Conservation (phyloP, 768 basidiomycete species). For the Mycena galericulata region DNA sequence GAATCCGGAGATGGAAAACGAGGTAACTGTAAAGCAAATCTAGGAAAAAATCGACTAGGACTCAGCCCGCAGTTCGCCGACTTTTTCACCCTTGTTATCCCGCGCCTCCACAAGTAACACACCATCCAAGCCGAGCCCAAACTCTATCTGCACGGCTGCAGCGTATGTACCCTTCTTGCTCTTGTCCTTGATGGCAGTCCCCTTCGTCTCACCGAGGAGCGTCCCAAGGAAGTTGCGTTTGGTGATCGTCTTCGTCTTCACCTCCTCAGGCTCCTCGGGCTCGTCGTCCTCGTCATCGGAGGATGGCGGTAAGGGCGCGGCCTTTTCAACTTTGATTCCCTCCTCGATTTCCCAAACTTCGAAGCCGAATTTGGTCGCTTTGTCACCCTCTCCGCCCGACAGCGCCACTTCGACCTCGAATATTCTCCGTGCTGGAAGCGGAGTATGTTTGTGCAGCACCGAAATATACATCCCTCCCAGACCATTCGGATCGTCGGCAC, state of each 20-base stretch:
- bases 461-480: constrained; percentile 77
- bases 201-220: constrained; percentile 55
- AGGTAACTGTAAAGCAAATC: no score
- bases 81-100: constrained; percentile 41
- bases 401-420: constrained; percentile 70
- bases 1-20: no score
- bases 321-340: constrained; percentile 71
- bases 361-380: constrained; percentile 63
- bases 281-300: constrained; percentile 70
- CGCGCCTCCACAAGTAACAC: constrained; percentile 52
- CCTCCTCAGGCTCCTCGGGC: constrained; percentile 69
- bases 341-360: constrained; percentile 87
- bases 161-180: constrained; percentile 58
- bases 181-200: constrained; percentile 54
- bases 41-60: constrained; percentile 7
- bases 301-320: constrained; percentile 51
- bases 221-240: constrained; percentile 67
- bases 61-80: constrained; percentile 32
- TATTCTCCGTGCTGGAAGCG: constrained; percentile 73
- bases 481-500: constrained; percentile 51
- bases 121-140: constrained; percentile 52
- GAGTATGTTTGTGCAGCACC: constrained; percentile 76
- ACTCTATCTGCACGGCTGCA: constrained; percentile 63
- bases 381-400: constrained; percentile 40
- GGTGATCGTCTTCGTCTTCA: constrained; percentile 69